Evolutionary conservation across 106 monocot genomes (phyloP).

Genomic region (Vanilla planifolia): DNA sequence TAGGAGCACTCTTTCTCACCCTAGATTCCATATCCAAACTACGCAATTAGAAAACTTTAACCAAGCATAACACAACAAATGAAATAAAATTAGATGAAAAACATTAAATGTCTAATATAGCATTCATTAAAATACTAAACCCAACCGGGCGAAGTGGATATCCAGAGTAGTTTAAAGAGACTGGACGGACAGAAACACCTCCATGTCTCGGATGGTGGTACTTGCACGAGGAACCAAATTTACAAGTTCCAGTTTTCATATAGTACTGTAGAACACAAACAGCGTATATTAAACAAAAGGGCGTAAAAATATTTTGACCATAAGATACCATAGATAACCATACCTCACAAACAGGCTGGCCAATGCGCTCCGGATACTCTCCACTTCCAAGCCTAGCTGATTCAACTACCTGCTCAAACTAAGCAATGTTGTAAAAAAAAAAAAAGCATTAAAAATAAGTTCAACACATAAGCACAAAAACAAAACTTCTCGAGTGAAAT

Average conservation of each 20-base stretch:
- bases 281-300: background rate
- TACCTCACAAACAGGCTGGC: slow-evolving; percentile 54
- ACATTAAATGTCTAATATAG: background rate
- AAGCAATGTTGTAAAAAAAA: background rate
- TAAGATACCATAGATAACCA: background rate
- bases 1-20: slow-evolving; percentile 86
- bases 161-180: slow-evolving; percentile 46
- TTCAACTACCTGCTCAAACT: background rate
- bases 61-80: no score
- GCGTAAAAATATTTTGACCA: background rate
- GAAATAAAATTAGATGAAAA: background rate
- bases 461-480: background rate
- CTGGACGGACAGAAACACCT: slow-evolving; percentile 30
- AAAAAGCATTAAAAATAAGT: background rate
- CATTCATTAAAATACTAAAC: background rate
- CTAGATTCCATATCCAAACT: slow-evolving; percentile 26
- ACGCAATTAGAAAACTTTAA: slow-evolving; percentile 1
- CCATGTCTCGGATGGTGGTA: slow-evolving; percentile 74
- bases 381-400: slow-evolving; percentile 11
- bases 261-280: slow-evolving; percentile 29
- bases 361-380: slow-evolving; percentile 48
- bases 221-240: slow-evolving; percentile 63
- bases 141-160: slow-evolving; percentile 65
- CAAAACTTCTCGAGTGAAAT: no score
- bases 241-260: slow-evolving; percentile 60